Evolutionary conservation across 2,329 filamentous ascomycete species (phyloP), one percentile per base, ranked within the genome.

Genomic region (Canariomyces notabilis): DNA sequence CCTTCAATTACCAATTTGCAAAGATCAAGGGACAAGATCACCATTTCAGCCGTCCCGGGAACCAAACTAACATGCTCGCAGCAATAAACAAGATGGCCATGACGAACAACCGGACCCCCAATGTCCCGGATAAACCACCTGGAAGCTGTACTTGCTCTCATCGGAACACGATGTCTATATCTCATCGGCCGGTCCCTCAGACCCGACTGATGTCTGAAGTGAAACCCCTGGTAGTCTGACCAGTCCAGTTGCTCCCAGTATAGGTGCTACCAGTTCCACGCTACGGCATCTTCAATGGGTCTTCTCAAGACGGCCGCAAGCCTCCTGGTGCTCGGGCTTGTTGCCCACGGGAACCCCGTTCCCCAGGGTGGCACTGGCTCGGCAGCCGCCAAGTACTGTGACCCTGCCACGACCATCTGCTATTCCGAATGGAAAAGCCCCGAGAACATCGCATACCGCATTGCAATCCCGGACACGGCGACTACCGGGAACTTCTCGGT

Each of bases 401-500:
- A 64, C 37, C 54, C 51, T 5, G 32, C 48, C 2, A 57, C 58
- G 9, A 55, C 49, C 19, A 52, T 64, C 19, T 63, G 61, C 53
- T 64, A 59, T 37, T 57, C 60, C 12, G 59, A 64, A 50, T 62
- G 51, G 39, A 46, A 52, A 16, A 57, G 51, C 32, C 44, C 57
- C 5, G 56, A 57, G 37, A 50, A 53, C 40, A 56, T 63, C 18
- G 50, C 57, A 1, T 59, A 45, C 52, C 59, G 59, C 11, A 49
- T 62, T 20, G 61, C 61, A 48, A 59, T 63, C 33, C 60, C 61
- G 5, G 57, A 64, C 46, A 59, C 55, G 8, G 61, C 65, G 4
- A 61, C 55, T 1, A 53, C 54, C 6, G 56, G 57, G 2, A 57
- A 61, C 7, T 69, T 67, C 45, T 64, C 67, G 34, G 61, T 67